A percentile compares a stretch with the other conserved stretches of the same genome.
These are phyloP conservation scores for Candida anutae DNA, from an alignment of 1,139 yeast genomes.

Conservation along the genomic window DNA sequence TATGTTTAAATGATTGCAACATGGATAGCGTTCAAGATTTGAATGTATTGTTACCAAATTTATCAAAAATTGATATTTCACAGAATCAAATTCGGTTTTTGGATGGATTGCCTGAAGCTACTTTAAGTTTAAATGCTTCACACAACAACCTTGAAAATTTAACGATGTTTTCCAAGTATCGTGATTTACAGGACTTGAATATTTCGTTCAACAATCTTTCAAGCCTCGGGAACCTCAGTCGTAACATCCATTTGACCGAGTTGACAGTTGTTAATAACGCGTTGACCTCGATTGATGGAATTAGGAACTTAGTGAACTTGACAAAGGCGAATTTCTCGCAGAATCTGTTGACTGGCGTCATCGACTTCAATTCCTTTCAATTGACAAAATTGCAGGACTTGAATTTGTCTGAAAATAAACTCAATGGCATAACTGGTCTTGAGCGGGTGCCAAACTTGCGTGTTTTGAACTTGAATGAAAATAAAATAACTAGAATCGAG, in stretches of 20 bases:
- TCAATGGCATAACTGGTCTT: conserved; percentile 26
- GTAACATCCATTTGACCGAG: conserved; percentile 30
- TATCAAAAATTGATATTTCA: conserved; percentile 32
- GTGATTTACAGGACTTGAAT: conserved; percentile 37
- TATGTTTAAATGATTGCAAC: conserved; percentile 24
- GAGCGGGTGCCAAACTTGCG: conserved; percentile 29
- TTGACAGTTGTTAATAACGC: conserved; percentile 26
- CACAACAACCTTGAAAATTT: conserved; percentile 33
- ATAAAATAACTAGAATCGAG: conserved; percentile 20
- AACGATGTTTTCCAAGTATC: conserved; percentile 32
- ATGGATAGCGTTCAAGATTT: conserved; percentile 39
- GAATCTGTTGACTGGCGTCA: conserved; percentile 30
- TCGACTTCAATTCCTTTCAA: conserved; percentile 28
- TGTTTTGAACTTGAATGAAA: conserved; percentile 37
- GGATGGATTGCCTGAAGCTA: conserved; percentile 37
- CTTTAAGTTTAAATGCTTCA: conserved; percentile 30
- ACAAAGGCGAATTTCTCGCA: conserved; percentile 32
- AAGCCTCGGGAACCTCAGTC: conserved; percentile 22
- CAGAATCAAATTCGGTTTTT: conserved; percentile 35
- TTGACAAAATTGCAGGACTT: conserved; percentile 38
- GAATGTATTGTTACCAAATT: conserved; percentile 35
- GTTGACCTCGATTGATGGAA: conserved; percentile 27
- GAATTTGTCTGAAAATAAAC: conserved; percentile 34
- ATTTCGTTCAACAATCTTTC: conserved; percentile 30
- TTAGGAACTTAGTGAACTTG: conserved; percentile 34